Base-by-base conservation (phyloP, 2,329 filamentous ascomycete species). In the Cladosporium velox region DNA sequence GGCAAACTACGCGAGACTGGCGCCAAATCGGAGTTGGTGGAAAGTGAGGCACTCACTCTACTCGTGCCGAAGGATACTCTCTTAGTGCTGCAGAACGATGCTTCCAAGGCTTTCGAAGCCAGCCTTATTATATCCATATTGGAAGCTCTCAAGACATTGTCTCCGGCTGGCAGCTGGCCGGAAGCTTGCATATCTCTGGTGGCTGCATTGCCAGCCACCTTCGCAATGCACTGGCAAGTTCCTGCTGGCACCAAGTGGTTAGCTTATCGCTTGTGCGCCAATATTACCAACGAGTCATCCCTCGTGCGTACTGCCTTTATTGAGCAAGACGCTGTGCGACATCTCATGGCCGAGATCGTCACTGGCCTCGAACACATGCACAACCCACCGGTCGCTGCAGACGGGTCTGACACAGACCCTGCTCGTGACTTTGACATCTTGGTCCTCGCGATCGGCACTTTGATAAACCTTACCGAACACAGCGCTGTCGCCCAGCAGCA, bases 381-480 rank as follows among this genome's bases (percentile, higher is more conserved):
- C 70, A 78, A 26, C 28, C 38, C 61, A 8, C 35, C 15, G 32
- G 55, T 11, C 2, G 54, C 61, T 10, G 32, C 34, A 34, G 57
- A 54, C 2, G 28, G 28, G 32, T 52, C 67, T 34, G 65, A 69
- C 10, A 24, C 67, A 6, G 77, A 80, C 34, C 82, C 86, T n/a
- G 83, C 83, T 60, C 81, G 77, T 38, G 70, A 76, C 65, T 80
- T 93, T 63, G 90, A 96, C 70, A 85, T 87, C 59, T 83, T 97
- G 15, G 86, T 97, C 59, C 83, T 97, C 51, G 86, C 91, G 62
- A 81, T 97, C 47, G 93, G 92, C 0, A 87, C 92, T 26, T 86
- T 94, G 78, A 96, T 96, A 77, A 97, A 97, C 73, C 86, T 97
- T 64, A 87, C 91, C 10, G 93, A 97, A 76, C 89, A 92, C 74